Evolutionary conservation across 2,329 filamentous ascomycete species (phyloP), one percentile per base, ranked within the genome.

Genomic region (Aspergillus fijiensis): DNA sequence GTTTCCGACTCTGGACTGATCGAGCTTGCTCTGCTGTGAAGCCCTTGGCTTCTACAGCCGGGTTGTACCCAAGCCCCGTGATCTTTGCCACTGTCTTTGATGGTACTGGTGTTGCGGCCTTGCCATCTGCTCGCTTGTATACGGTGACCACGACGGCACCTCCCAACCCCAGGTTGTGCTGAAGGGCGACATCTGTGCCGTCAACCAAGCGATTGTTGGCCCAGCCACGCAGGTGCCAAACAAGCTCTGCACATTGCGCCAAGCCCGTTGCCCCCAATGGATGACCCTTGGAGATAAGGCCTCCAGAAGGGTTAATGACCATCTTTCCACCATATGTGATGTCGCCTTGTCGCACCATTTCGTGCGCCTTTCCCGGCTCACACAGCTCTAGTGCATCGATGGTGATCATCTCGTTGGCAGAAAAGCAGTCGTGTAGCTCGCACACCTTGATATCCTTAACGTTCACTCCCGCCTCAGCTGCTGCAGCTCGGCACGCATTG

Each of bases 371-470:
- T 16, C 94, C 94, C 14, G 84, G 86, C 60, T 87, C 87, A 47
- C 83, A 86, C 11, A 98, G 84, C 1, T 92, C 92, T 1, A 98
- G 84, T 0, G 91, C 91, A 73, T 98, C 94, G 54, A 98, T 87
- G 1, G 87, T 88, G 55, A 95, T 85, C 89, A 98, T 90, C 81
- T 98, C 91, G 75, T 98, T 98, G 27, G 94, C 88, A 19, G 88
- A 92, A 84, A 98, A 98, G 81, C 95, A 98, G 80, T 98, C 95
- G 78, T 98, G 95, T 62, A 98, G 82, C 80, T 98, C 94, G 71
- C 91, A 92, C 16, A 98, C 90, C 70, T 89, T 87, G 64, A 94
- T 84, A 65, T 96, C 90, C 35, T 80, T 77, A 0, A 90, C 80
- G 5, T 79, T 79, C 2, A 87, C 83, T 61, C 90, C 80, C 23